Conservation (phyloP, 1,139 yeast species). For the Yamadazyma triangularis region DNA sequence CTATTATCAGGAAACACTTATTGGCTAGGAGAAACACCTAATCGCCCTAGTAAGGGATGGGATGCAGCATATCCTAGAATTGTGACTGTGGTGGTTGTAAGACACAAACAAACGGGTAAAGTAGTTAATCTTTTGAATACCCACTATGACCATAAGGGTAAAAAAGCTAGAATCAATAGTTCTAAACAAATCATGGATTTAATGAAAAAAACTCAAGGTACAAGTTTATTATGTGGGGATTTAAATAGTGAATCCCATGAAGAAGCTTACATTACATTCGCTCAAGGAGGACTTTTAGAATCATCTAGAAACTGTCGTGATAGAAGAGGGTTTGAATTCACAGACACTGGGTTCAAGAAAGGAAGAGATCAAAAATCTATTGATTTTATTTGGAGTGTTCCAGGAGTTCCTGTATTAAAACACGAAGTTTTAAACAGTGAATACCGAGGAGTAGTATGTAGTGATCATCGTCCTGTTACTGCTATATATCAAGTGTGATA, state of each 20-base stretch:
- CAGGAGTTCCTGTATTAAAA: slow-evolving; percentile 19
- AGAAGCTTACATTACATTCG: slow-evolving; percentile 18
- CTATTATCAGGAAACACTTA: slow-evolving; percentile 31
- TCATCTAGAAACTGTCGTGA: slow-evolving; percentile 16
- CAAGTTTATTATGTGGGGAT: slow-evolving; percentile 28
- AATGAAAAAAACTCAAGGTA: slow-evolving; percentile 22
- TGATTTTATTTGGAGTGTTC: slow-evolving; percentile 29
- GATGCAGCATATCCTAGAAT: slow-evolving; percentile 43
- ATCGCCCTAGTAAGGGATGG: slow-evolving; percentile 35
- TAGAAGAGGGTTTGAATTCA: slow-evolving; percentile 21
- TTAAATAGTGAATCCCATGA: slow-evolving; percentile 13
- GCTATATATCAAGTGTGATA: slow-evolving; percentile 19
- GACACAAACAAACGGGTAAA: slow-evolving; percentile 18
- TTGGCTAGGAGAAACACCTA: slow-evolving; percentile 43
- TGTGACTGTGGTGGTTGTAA: slow-evolving; percentile 34
- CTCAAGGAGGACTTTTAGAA: slow-evolving; percentile 20
- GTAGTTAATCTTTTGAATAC: slow-evolving; percentile 35
- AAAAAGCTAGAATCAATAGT: slow-evolving; percentile 29
- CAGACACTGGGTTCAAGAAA: slow-evolving; percentile 36
- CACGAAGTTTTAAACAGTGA: slow-evolving; percentile 33
- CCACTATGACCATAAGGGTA: slow-evolving; percentile 42
- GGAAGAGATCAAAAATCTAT: slow-evolving; percentile 18
- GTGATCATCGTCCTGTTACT: slow-evolving; percentile 45
- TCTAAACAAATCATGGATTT: slow-evolving; percentile 28
- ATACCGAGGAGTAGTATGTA: slow-evolving; percentile 21